Conservation (phyloP, 805 yeast species). For the Huiozyma sinensis region DNA sequence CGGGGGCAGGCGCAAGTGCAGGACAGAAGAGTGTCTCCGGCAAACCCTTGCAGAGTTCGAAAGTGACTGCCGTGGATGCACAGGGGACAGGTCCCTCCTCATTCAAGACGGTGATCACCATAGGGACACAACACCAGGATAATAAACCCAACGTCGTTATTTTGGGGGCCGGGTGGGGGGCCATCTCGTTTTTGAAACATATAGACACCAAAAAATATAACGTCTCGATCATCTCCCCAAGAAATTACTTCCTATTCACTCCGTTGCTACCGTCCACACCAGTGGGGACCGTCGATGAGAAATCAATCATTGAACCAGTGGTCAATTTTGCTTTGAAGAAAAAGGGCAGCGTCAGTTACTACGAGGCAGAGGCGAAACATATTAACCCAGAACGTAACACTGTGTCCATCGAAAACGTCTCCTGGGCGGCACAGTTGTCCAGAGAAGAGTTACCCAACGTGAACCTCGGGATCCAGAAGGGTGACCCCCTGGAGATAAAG, state of each 20-base stretch:
- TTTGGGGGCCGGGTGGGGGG: constrained; percentile 92
- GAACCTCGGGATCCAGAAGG: constrained; percentile 29
- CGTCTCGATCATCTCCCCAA: constrained; percentile 81
- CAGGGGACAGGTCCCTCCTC: constrained; percentile 28
- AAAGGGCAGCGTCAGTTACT: constrained; percentile 67
- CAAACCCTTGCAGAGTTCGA: too few relatives aligned
- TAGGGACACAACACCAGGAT: constrained; percentile 19
- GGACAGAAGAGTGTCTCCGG: too few relatives aligned
- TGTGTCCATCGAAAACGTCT: constrained; percentile 45
- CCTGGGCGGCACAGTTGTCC: constrained; percentile 24
- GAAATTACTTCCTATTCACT: constrained; percentile 89
- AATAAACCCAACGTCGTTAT: constrained; percentile 43
- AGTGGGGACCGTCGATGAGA: constrained; percentile 81
- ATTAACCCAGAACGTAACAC: constrained; percentile 68
- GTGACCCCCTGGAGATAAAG: constrained; percentile 35
- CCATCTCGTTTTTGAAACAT: constrained; percentile 72
- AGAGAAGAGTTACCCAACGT: constrained; percentile 5
- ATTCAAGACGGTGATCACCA: constrained; percentile 31
- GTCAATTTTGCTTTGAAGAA: constrained; percentile 74
- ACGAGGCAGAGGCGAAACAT: constrained; percentile 83
- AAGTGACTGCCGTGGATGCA: constrained; percentile 1
- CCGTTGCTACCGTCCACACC: constrained; percentile 90
- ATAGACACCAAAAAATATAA: constrained; percentile 82
- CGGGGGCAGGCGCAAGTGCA: too few relatives aligned
- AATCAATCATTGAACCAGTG: constrained; percentile 91